Base-by-base conservation (phyloP, 2,329 filamentous ascomycete genomes). In the Ophiocordyceps robertsii region DNA sequence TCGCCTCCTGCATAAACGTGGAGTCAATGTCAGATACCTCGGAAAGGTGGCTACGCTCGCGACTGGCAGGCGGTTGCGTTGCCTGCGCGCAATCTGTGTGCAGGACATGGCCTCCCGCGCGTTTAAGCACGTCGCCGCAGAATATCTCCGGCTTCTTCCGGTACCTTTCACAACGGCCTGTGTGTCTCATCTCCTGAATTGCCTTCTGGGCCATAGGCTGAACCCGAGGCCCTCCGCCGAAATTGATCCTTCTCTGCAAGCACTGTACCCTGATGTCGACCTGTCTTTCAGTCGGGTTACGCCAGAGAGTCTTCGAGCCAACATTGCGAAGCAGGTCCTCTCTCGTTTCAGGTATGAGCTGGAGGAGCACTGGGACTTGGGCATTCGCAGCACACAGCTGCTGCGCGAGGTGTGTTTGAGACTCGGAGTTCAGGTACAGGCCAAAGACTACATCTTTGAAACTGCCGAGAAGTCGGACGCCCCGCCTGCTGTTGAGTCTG, bases 21-120 rank as follows among this genome's bases (percentile, higher is more conserved):
- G 92, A 65, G 89, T 98, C 68, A 98, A 98, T 67, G 75, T 96
- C 48, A 79, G 93, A 56, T 98, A 98, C 61, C 73, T 96, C n/a
- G 92, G 92, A 50, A 83, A 80, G 62, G 65, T 98, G 47, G 83
- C 86, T 12, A 69, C 75, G 45, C 71, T 84, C 41, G 78, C 82
- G 52, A 75, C 76, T 50, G 82, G 82, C 43, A 72, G 77, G 42
- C 81, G 86, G 47, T 72, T 96, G 21, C 70, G 80, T 52, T 88
- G 88, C 47, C 70, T 98, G 53, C 80, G 77, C 49, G 76, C 80
- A 44, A 75, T 98, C 32, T 76, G 83, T 47, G 64, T 86, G 36
- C 90, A 95, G 58, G 92, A 98, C 63, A 96, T 96, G 83, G 75
- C 96, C 50, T 75, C 85, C n/a, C 80, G 92, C 67, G 80, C 84